phyloP scores from a whole-genome alignment of 495 filamentous ascomycete species.

The Evernia prunastri region DNA sequence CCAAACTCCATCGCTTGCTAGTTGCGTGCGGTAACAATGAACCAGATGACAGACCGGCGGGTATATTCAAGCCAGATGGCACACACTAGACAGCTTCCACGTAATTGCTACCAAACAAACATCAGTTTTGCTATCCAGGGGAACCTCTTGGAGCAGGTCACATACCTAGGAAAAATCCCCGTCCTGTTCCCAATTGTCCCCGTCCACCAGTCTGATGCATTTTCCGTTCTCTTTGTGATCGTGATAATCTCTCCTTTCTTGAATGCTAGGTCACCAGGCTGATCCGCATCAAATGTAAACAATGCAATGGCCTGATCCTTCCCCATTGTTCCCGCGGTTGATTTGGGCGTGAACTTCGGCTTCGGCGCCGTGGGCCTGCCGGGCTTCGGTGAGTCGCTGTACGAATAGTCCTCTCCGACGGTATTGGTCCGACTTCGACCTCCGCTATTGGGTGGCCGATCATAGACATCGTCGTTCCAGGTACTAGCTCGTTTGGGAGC shows the following conservation, averaged over 20 bases:
- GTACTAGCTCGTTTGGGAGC: conserved; percentile 64
- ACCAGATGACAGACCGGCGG: background rate
- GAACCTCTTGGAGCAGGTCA: background rate
- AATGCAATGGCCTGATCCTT: conserved; percentile 83
- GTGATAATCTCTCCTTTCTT: conserved; percentile 98
- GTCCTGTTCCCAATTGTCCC: conserved; percentile 57
- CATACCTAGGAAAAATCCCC: conserved; percentile 53
- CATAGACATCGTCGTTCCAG: conserved; percentile 87
- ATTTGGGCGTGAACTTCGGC: conserved; percentile 59
- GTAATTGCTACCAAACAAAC: conserved; percentile 22
- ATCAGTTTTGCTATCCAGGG: background rate
- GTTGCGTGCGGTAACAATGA: conserved; percentile 6
- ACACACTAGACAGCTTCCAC: conserved; percentile 22
- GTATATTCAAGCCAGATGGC: conserved; percentile 7
- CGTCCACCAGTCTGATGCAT: conserved; percentile 84
- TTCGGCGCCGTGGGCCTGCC: conserved; percentile 78
- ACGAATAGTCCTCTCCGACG: conserved; percentile 51
- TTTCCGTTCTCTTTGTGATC: conserved; percentile 94
- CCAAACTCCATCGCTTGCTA: conserved; percentile 19
- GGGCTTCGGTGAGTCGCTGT: conserved; percentile 49
- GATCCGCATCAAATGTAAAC: conserved; percentile 89
- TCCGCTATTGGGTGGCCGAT: conserved; percentile 49
- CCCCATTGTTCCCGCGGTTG: conserved; percentile 58
- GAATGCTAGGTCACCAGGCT: conserved; percentile 87
- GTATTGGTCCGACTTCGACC: conserved; percentile 44